Percentiles rank a stretch among this genome's conserved stretches.
Evolutionary conservation across 108 stramenopile species (phyloP).

Genomic region (Cyclotella cryptica): DNA sequence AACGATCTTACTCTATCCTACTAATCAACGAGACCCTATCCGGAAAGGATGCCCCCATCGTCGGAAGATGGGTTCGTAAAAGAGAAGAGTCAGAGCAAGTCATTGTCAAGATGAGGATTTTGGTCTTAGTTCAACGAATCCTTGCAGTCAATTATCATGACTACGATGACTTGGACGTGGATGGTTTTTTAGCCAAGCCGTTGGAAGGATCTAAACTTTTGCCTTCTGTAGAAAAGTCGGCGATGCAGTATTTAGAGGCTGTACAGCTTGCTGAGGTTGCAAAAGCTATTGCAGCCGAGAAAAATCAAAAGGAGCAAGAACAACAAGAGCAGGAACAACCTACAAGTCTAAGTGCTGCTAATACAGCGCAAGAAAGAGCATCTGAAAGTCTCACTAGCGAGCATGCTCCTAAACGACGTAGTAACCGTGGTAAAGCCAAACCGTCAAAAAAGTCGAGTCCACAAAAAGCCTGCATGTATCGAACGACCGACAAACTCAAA

Average conservation of each 20-base stretch:
- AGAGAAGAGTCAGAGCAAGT: conserved; percentile 37
- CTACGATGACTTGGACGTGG: conserved; percentile 28
- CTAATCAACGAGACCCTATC: conserved; percentile 44
- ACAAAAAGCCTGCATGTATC: conserved; percentile 14
- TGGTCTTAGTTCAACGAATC: conserved; percentile 47
- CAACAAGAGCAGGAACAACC: too few species aligned
- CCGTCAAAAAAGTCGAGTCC: conserved; percentile 8
- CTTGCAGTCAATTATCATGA: conserved; percentile 42
- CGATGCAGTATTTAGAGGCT: conserved; percentile 30
- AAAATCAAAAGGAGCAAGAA: background rate
- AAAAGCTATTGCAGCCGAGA: background rate
- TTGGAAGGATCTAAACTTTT: conserved; percentile 49
- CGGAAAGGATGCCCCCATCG: conserved; percentile 46
- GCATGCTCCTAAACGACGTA: background rate
- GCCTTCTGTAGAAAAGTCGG: conserved; percentile 38
- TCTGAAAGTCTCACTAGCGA: background rate
- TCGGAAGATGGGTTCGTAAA: conserved; percentile 43
- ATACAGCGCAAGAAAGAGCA: background rate
- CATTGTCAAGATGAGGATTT: conserved; percentile 44
- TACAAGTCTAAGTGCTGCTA: too few species aligned
- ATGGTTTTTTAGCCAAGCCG: conserved; percentile 55
- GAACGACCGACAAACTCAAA: conserved; percentile 26
- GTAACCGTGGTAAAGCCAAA: too few species aligned
- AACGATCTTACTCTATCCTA: conserved; percentile 34
- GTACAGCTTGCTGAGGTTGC: conserved; percentile 7